phyloP scores from a whole-genome alignment of 345 rosid genomes.

The Capsella bursapastoris region DNA sequence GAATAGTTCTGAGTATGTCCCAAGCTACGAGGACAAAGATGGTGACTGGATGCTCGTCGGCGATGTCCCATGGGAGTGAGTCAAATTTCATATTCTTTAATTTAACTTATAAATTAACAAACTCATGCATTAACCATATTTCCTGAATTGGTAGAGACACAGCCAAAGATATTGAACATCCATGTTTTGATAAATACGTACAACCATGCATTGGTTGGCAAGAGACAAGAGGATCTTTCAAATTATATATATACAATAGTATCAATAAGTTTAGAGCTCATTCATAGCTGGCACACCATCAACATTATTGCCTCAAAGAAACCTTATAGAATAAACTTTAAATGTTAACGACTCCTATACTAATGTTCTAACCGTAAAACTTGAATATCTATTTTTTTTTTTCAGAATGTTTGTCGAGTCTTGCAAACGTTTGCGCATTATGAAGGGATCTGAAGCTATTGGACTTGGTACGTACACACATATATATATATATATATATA shows the following conservation, averaged over 20 bases:
- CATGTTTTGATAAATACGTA: constrained; percentile 40
- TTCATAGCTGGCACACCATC: constrained; percentile 41
- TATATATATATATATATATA: too few relatives aligned
- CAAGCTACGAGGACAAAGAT: constrained; percentile 93
- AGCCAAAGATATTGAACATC: constrained; percentile 31
- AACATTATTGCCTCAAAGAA: constrained; percentile 27
- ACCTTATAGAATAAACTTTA: constrained; percentile 22
- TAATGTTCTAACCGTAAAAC: constrained; percentile 33
- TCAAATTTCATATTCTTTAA: constrained; percentile 22
- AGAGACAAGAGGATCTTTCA: constrained; percentile 41
- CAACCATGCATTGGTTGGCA: constrained; percentile 47
- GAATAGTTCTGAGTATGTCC: constrained; percentile 90
- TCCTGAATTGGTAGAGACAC: constrained; percentile 35
- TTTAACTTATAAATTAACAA: constrained; percentile 8
- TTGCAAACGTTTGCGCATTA: constrained; percentile 96
- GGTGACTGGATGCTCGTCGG: constrained; percentile 99
- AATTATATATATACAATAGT: constrained; percentile 18
- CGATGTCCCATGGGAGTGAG: constrained; percentile 98
- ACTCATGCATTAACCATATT: constrained; percentile 22
- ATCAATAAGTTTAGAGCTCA: constrained; percentile 35
- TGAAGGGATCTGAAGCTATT: constrained; percentile 97
- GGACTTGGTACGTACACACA: constrained; percentile 66
- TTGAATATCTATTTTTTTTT: constrained; percentile 16
- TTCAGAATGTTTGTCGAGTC: constrained; percentile 92
- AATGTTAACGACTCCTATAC: constrained; percentile 26